These are phyloP conservation scores for Ogataea paraovalis DNA, from an alignment of 805 yeast genomes.

Conservation along the genomic window DNA sequence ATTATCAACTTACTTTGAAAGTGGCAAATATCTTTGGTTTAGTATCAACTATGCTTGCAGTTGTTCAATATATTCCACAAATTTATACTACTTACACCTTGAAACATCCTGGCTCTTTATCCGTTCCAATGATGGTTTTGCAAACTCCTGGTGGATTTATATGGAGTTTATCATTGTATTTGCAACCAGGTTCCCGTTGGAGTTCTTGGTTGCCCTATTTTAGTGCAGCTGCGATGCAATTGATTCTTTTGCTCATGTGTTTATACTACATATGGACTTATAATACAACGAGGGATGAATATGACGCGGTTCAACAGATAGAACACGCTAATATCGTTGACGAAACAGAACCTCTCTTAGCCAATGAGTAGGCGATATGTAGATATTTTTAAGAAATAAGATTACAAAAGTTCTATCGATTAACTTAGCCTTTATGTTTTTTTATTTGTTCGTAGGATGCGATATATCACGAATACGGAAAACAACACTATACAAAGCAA, in stretches of 20 bases:
- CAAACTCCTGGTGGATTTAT: slow-evolving; percentile 89
- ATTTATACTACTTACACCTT: slow-evolving; percentile 62
- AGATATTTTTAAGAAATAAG: no score
- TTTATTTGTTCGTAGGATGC: no score
- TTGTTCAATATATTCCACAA: slow-evolving; percentile 78
- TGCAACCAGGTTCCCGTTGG: slow-evolving; percentile 78
- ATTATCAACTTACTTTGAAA: slow-evolving; percentile 19
- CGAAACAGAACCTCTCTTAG: slow-evolving; percentile 11
- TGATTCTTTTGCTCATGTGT: slow-evolving; percentile 58
- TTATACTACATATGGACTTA: slow-evolving; percentile 39
- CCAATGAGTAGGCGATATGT: slow-evolving; percentile 1
- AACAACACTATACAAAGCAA: neutral
- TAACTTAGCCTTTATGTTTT: no score
- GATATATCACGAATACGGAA: no score
- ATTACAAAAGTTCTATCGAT: no score
- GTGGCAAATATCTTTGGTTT: slow-evolving; percentile 64
- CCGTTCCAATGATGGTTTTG: slow-evolving; percentile 75
- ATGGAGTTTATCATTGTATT: slow-evolving; percentile 69
- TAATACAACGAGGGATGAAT: slow-evolving; percentile 19
- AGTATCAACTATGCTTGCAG: slow-evolving; percentile 57
- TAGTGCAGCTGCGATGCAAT: slow-evolving; percentile 67
- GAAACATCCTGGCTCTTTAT: slow-evolving; percentile 76
- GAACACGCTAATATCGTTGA: slow-evolving; percentile 12
- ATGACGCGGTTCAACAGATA: slow-evolving; percentile 16
- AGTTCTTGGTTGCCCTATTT: slow-evolving; percentile 81